phyloP scores from a whole-genome alignment of 106 monocot species.

The Dendrobium officinale region DNA sequence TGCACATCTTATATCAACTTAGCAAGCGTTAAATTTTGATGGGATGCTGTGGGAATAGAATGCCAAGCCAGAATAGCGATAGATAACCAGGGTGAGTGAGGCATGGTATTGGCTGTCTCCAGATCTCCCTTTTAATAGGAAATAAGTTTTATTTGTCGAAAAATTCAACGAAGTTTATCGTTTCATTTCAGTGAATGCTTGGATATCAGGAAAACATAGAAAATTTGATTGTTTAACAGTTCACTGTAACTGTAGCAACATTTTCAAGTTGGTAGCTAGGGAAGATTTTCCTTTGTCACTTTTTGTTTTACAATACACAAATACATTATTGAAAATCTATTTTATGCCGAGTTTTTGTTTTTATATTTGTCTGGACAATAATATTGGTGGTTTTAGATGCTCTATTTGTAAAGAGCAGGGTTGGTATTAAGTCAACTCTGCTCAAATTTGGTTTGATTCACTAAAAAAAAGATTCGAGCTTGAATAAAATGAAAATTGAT shows the following conservation, averaged over 20 bases:
- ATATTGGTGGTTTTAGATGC: not conserved
- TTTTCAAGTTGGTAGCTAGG: not conserved
- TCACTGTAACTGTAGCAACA: not conserved
- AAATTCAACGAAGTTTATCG: not conserved
- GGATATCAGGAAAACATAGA: not conserved
- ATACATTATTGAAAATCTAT: not conserved
- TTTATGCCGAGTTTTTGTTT: not conserved
- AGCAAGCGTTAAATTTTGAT: not conserved
- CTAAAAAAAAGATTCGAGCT: not conserved
- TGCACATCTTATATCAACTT: not conserved
- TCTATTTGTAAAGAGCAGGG: not conserved
- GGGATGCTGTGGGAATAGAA: no score
- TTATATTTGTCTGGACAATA: not conserved
- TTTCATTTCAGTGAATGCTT: no score
- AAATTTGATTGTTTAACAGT: not conserved
- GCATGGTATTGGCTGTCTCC: not conserved
- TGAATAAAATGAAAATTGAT: not conserved
- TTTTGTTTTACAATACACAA: not conserved
- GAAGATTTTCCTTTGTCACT: not conserved
- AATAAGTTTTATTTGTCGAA: not conserved
- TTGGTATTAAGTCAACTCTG: not conserved
- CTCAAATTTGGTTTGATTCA: not conserved
- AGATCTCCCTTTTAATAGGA: not conserved
- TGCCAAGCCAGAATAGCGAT: no score
- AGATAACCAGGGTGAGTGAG: no score